These are phyloP conservation scores for Rhizopogon rudus DNA, from an alignment of 768 basidiomycete genomes.

Conservation along the genomic window DNA sequence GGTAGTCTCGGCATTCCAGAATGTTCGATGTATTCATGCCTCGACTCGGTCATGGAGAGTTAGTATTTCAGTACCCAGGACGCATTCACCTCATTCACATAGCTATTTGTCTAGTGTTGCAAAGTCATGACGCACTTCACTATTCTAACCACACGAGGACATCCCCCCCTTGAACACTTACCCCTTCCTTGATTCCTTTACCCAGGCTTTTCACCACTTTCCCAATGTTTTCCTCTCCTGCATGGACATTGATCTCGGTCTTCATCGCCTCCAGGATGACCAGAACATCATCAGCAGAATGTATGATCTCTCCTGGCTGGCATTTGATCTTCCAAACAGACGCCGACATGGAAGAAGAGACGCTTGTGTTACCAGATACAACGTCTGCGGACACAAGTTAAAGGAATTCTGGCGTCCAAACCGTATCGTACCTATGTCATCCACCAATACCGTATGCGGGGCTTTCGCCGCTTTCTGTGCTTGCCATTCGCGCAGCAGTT, in stretches of 20 bases:
- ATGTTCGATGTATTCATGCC: no score
- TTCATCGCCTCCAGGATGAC: constrained; percentile 64
- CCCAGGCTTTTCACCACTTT: constrained; percentile 36
- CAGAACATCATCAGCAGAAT: constrained; percentile 37
- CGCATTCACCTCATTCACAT: neutral
- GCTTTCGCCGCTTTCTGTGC: constrained; percentile 16
- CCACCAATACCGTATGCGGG: neutral
- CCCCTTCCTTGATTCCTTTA: constrained; percentile 38
- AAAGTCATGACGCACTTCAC: no score
- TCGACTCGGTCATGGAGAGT: no score
- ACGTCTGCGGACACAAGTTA: neutral
- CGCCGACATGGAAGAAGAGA: constrained; percentile 37
- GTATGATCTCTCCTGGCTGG: constrained; percentile 36
- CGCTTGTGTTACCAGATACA: neutral
- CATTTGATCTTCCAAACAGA: constrained; percentile 49
- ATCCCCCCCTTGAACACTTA: constrained; percentile 42
- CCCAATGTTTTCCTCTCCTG: constrained; percentile 41
- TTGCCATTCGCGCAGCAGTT: constrained; percentile 41
- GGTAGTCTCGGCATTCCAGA: no score
- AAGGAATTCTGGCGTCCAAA: neutral
- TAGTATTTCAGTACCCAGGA: no score
- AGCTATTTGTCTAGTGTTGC: neutral
- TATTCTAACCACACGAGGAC: constrained; percentile 30
- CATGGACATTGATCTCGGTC: constrained; percentile 48
- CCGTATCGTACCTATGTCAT: neutral